A percentile compares a stretch with the other conserved stretches of the same genome.
These are phyloP conservation scores for Moricandia moricandioides DNA, from an alignment of 345 rosid genomes.

Conservation along the genomic window DNA sequence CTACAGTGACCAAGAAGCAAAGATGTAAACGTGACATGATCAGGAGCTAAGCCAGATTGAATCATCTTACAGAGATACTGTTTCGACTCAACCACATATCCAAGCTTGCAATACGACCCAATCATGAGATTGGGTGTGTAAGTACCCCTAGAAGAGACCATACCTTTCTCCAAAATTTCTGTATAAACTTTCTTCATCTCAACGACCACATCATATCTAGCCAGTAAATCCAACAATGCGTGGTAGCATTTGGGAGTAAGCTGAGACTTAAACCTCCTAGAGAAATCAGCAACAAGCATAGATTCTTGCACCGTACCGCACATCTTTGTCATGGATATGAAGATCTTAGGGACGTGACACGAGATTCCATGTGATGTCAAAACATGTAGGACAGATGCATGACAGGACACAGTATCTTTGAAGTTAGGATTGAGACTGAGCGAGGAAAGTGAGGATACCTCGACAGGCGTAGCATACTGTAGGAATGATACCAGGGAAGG, in stretches of 20 bases:
- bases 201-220: slow-evolving; percentile 46
- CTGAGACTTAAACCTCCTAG: slow-evolving; percentile 38
- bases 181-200: slow-evolving; percentile 54
- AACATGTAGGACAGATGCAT: neutral
- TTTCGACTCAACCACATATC: slow-evolving; percentile 51
- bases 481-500: neutral
- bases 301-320: slow-evolving; percentile 40
- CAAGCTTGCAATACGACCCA: slow-evolving; percentile 54
- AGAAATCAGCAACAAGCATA: slow-evolving; percentile 30
- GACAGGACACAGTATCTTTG: neutral
- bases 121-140: slow-evolving; percentile 55
- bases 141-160: slow-evolving; percentile 39
- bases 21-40: slow-evolving; percentile 58
- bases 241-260: slow-evolving; percentile 47
- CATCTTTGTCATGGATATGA: slow-evolving; percentile 37
- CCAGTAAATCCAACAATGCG: slow-evolving; percentile 41
- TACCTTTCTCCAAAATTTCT: slow-evolving; percentile 39
- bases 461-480: neutral
- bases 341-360: neutral
- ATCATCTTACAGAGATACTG: slow-evolving; percentile 51
- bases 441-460: neutral
- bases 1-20: slow-evolving; percentile 50
- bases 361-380: neutral
- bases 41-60: slow-evolving; percentile 50
- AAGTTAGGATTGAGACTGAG: neutral